Evolutionary conservation across 148 eudicot species (phyloP).

Genomic region (Rhododendron mucronatum): DNA sequence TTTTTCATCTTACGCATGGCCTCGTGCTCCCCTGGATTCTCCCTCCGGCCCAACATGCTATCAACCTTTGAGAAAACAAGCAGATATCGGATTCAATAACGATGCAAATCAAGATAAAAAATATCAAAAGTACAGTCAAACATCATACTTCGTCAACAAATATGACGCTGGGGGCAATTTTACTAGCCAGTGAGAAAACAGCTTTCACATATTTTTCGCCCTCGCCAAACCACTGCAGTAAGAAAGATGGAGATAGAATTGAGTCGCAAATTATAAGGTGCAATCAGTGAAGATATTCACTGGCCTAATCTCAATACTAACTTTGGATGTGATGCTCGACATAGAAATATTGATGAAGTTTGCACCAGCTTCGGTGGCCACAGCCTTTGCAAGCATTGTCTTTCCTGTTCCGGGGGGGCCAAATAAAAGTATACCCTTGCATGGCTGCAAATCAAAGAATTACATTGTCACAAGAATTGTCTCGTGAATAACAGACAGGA

Average conservation of each 20-base stretch:
- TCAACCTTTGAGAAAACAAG: conserved; percentile 54
- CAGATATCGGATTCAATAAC: background rate
- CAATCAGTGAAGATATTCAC: background rate
- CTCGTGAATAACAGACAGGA: background rate
- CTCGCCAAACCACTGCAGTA: conserved; percentile 94
- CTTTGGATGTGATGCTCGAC: conserved; percentile 99
- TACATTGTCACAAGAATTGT: background rate
- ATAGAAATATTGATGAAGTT: conserved; percentile 95
- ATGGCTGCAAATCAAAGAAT: conserved; percentile 58
- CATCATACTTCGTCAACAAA: conserved; percentile 92
- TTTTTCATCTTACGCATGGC: conserved; percentile 99
- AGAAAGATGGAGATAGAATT: conserved; percentile 8
- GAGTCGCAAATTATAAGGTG: conserved; percentile 7
- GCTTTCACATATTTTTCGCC: conserved; percentile 98
- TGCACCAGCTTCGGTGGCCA: conserved; percentile 99
- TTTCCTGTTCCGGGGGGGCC: conserved; percentile 99
- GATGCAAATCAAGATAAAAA: background rate
- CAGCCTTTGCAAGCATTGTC: conserved; percentile 99
- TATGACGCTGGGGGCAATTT: conserved; percentile 92
- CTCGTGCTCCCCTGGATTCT: conserved; percentile 93
- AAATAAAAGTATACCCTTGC: conserved; percentile 96
- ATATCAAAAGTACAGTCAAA: background rate
- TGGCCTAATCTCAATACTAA: conserved; percentile 12
- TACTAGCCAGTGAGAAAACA: conserved; percentile 92
- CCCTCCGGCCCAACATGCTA: conserved; percentile 95